Evolutionary conservation across 164 flowering plant species (phyloP), one percentile per base, ranked within the genome.

Genomic region (Protea cynaroides): DNA sequence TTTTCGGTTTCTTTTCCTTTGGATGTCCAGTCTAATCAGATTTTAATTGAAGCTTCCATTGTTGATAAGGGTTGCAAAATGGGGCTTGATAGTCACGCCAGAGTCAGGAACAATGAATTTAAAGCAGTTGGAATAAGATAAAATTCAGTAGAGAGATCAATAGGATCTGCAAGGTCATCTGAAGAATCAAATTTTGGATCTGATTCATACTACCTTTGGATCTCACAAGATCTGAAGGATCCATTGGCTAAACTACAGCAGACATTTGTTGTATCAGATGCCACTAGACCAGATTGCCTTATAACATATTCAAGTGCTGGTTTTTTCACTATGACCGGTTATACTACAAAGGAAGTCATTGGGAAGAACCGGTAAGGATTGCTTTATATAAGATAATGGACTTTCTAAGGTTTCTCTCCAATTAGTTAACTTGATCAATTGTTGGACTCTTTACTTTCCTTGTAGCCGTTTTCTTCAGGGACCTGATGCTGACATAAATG

Each of bases 381-480:
- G 18, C 51, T 21, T 61, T 23, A 10, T 18, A 4, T 14, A 1
- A 18, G 52, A 49, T 12, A 40, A 40, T 4, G 8, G 13, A 40
- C 8, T 40, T 12, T 8, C 8, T 40, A 1, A 9, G 8, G 4
- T 40, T 12, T 40, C 9, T 12, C 8, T 40, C 46, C 13, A 12
- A 40, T 3, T 40, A 1, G 13, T 12, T 40, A 12, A 8, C 8
- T 40, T 40, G 46, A 12, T 8, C 4, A 37, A 8, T 6, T 40
- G 46, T 9, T 8, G 8, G 9, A 40, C 4, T 10, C 9, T 10
- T 40, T 40, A 4, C 29, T 58, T 43, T 55, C 46, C 44, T 44
- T 72, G 81, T 86, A 94, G 98, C 72, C 98, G 97, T 7, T 94
- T 94, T 81, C 87, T 94, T 57, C 98, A 94, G 71, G 98, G 98